Evolutionary conservation across 176 grass and related monocot species (phyloP).

Genomic region (Microstegium vimineum): DNA sequence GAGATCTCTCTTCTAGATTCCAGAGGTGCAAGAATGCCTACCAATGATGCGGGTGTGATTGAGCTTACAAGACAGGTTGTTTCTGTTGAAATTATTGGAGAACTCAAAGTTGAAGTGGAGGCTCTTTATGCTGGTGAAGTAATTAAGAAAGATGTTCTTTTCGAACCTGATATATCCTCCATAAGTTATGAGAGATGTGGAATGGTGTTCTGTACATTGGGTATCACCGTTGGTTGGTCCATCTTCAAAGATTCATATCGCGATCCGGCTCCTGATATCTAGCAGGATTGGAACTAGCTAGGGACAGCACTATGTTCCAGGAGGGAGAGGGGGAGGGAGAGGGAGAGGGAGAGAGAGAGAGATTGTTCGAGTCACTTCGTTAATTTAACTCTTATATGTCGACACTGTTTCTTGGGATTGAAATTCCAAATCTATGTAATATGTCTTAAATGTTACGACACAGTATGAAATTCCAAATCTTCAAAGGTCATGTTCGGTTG

Average conservation of each 20-base stretch:
- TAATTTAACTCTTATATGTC: neutral
- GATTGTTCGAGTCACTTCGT: neutral
- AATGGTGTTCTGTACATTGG: neutral
- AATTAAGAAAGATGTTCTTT: neutral
- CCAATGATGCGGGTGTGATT: neutral
- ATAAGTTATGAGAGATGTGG: neutral
- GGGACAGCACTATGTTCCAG: neutral
- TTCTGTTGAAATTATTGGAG: neutral
- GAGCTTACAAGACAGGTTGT: neutral
- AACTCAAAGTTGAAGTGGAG: neutral
- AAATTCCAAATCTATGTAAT: neutral
- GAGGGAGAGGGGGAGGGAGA: neutral
- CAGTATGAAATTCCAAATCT: neutral
- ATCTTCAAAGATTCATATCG: no score
- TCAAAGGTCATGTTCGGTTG: neutral
- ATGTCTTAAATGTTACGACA: neutral
- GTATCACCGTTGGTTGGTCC: neutral
- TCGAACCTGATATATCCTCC: neutral
- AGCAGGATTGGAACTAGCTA: no score
- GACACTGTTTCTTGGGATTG: neutral
- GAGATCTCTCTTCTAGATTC: neutral
- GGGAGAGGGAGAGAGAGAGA: neutral
- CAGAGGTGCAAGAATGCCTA: neutral
- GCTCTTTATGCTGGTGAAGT: neutral
- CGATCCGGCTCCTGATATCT: no score